Conservation (phyloP, 2,329 filamentous ascomycete genomes). For the Monosporascus sp. region DNA sequence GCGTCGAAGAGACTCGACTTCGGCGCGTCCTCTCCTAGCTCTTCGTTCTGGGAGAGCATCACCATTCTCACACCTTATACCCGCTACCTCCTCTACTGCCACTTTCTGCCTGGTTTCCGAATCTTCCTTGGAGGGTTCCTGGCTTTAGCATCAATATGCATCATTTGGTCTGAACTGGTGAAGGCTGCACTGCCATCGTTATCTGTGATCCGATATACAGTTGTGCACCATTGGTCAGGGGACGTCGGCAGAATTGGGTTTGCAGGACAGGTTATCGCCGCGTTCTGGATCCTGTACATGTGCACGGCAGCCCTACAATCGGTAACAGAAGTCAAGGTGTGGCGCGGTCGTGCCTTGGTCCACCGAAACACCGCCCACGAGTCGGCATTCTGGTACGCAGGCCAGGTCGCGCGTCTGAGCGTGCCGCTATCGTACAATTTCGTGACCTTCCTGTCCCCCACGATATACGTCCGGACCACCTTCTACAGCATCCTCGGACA, state of each 20-base stretch:
- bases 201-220: slow-evolving; percentile 62
- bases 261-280: slow-evolving; percentile 76
- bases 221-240: slow-evolving; percentile 70
- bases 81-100: slow-evolving; percentile 71
- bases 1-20: slow-evolving; percentile 78
- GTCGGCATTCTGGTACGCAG: slow-evolving; percentile 91
- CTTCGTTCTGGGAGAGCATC: slow-evolving; percentile 47
- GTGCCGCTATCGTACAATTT: slow-evolving; percentile 96
- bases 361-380: slow-evolving; percentile 87
- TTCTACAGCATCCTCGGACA: slow-evolving; percentile 86
- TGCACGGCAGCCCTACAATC: slow-evolving; percentile 81
- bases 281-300: slow-evolving; percentile 94
- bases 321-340: slow-evolving; percentile 92
- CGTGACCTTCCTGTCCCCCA: slow-evolving; percentile 74
- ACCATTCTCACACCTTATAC: slow-evolving; percentile 73
- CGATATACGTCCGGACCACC: slow-evolving; percentile 69
- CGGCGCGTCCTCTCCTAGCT: slow-evolving; percentile 50
- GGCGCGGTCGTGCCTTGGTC: slow-evolving; percentile 89
- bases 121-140: slow-evolving; percentile 63
- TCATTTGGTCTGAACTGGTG: slow-evolving; percentile 91
- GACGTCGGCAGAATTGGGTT: slow-evolving; percentile 75
- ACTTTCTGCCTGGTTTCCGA: slow-evolving; percentile 64
- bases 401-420: slow-evolving; percentile 86
- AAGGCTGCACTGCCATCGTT: slow-evolving; percentile 74
- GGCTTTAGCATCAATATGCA: slow-evolving; percentile 69